These are phyloP conservation scores for Penicillium sclerotigenum DNA, from an alignment of 2,329 filamentous ascomycete species.

Conservation along the genomic window DNA sequence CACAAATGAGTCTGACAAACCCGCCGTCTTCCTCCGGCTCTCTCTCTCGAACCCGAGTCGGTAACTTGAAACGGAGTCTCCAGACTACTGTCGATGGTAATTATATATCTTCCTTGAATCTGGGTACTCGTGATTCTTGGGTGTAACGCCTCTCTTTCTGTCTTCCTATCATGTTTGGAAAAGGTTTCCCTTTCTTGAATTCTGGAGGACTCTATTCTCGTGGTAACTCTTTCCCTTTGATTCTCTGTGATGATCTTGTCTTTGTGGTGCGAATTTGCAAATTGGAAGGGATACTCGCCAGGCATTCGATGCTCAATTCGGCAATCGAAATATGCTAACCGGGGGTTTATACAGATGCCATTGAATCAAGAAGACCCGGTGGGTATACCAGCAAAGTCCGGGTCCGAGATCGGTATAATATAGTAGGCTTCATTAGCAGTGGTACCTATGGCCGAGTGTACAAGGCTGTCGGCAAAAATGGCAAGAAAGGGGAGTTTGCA, in stretches of 20 bases:
- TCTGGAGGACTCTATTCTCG: slow-evolving; percentile 41
- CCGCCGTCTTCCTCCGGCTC: slow-evolving; percentile 41
- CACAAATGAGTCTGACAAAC: slow-evolving; percentile 44
- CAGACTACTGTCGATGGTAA: slow-evolving; percentile 49
- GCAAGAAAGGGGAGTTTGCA: slow-evolving; percentile 77
- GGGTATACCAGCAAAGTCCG: slow-evolving; percentile 70
- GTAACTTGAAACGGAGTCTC: slow-evolving; percentile 42
- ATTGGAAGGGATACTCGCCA: slow-evolving; percentile 12
- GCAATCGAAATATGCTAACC: slow-evolving; percentile 23
- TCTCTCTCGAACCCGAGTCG: slow-evolving; percentile 37
- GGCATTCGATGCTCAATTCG: slow-evolving; percentile 7
- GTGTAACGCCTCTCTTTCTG: neutral
- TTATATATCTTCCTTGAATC: slow-evolving; percentile 21
- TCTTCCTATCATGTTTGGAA: slow-evolving; percentile 39
- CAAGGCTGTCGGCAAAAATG: slow-evolving; percentile 78
- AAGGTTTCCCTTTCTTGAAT: slow-evolving; percentile 39
- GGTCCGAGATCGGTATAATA: slow-evolving; percentile 89
- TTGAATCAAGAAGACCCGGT: slow-evolving; percentile 42
- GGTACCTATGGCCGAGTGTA: slow-evolving; percentile 98
- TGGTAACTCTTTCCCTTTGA: slow-evolving; percentile 34
- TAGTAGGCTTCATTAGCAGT: slow-evolving; percentile 96
- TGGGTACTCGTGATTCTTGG: slow-evolving; percentile 10
- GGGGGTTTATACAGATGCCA: slow-evolving; percentile 29
- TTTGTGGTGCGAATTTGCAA: neutral
- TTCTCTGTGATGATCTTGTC: slow-evolving; percentile 2